phyloP scores from a whole-genome alignment of 208 protist genomes.

The Lotmaria passim region DNA sequence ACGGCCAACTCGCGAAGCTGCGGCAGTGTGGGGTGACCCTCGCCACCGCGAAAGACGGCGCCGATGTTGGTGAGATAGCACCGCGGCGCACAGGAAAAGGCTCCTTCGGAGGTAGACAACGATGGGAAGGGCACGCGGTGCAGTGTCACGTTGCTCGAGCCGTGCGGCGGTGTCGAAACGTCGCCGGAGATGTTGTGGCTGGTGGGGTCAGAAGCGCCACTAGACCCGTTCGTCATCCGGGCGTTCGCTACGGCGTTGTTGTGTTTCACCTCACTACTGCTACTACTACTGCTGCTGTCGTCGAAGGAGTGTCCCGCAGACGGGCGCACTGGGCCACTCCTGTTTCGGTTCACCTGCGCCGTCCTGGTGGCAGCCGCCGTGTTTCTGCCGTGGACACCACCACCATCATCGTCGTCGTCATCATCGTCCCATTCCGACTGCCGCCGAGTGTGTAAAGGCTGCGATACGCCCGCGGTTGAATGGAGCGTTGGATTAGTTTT shows the following conservation, averaged over 20 bases:
- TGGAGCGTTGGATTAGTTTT: neutral
- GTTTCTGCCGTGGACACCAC: no score
- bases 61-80: slow-evolving; percentile 77
- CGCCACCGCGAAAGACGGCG: neutral
- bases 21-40: slow-evolving; percentile 44
- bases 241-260: neutral
- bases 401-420: slow-evolving; percentile 34
- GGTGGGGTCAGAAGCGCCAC: neutral
- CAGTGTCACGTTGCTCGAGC: slow-evolving; percentile 14
- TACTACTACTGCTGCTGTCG: slow-evolving; percentile 45
- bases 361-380: no score
- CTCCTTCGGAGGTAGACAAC: slow-evolving; percentile 26
- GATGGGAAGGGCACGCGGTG: slow-evolving; percentile 76
- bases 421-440: slow-evolving; percentile 61
- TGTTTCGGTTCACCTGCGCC: no score
- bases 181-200: neutral
- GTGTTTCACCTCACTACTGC: neutral
- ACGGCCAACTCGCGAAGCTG: slow-evolving; percentile 44
- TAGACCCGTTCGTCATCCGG: neutral
- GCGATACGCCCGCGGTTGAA: neutral
- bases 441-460: slow-evolving; percentile 3
- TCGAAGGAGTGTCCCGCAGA: slow-evolving; percentile 55
- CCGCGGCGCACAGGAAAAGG: slow-evolving; percentile 43
- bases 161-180: neutral
- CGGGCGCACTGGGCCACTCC: no score